Evolutionary conservation across 2,329 filamentous ascomycete genomes (phyloP).

Genomic region (Tolypocladium pustulatum): DNA sequence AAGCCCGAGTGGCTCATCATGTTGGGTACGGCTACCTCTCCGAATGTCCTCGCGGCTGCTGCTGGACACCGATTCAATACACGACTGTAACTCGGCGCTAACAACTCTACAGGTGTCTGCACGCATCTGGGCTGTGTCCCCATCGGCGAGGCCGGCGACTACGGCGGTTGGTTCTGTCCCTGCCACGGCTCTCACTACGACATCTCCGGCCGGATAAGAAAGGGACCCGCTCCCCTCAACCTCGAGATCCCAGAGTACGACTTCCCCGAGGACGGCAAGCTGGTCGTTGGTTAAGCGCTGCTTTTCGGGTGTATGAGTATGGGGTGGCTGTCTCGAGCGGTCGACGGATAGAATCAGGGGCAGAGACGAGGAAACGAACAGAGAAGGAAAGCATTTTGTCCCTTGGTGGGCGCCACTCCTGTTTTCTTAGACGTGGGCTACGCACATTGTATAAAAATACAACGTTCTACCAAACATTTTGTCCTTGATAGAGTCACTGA

Average conservation of each 20-base stretch:
- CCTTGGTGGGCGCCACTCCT: conserved; percentile 14
- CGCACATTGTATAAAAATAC: conserved; percentile 27
- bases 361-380: conserved; percentile 6
- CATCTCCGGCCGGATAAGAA: conserved; percentile 96
- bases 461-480: conserved; percentile 15
- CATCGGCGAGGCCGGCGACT: conserved; percentile 97
- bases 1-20: conserved; percentile 98
- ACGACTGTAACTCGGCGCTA: neutral
- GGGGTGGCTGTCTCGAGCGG: neutral
- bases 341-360: conserved; percentile 8
- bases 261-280: conserved; percentile 79
- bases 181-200: conserved; percentile 99
- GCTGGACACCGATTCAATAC: neutral
- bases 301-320: conserved; percentile 10
- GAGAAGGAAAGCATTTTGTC: conserved; percentile 3
- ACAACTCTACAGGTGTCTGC: conserved; percentile 66
- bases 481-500: neutral
- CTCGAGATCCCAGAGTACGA: conserved; percentile 89
- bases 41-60: neutral
- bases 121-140: conserved; percentile 98
- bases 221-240: conserved; percentile 94
- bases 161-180: conserved; percentile 98
- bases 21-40: conserved; percentile 55
- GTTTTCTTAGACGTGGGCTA: conserved; percentile 24
- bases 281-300: conserved; percentile 76